Conservation (phyloP, 495 filamentous ascomycete species). For the Trichocladium antarcticum region DNA sequence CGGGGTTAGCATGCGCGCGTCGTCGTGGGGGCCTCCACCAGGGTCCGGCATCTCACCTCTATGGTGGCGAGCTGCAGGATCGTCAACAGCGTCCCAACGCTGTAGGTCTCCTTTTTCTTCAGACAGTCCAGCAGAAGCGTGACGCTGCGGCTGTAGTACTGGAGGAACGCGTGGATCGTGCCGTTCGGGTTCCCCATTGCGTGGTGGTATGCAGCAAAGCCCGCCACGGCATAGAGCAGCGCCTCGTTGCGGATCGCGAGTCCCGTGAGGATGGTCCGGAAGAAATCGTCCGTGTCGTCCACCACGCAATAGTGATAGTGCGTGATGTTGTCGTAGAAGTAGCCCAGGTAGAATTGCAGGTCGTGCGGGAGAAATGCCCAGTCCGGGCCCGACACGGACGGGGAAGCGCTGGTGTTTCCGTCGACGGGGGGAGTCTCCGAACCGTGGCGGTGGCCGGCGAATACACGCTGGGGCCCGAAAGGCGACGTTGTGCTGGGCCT, state of each 20-base stretch:
- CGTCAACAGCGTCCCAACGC: constrained; percentile 66
- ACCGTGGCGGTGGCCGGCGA: constrained; percentile 24
- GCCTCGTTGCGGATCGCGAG: constrained; percentile 69
- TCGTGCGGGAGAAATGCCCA: constrained; percentile 51
- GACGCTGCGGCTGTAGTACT: constrained; percentile 83
- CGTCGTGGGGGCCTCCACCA: background rate
- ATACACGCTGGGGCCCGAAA: constrained; percentile 25
- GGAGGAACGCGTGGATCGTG: constrained; percentile 68
- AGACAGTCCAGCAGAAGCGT: constrained; percentile 61
- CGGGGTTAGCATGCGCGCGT: constrained; percentile 10
- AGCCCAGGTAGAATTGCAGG: constrained; percentile 66
- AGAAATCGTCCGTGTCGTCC: constrained; percentile 54
- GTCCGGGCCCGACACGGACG: constrained; percentile 36
- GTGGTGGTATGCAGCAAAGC: constrained; percentile 80
- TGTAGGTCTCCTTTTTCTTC: constrained; percentile 55
- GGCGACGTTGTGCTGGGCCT: constrained; percentile 36
- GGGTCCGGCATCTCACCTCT: constrained; percentile 50
- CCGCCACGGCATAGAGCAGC: constrained; percentile 79
- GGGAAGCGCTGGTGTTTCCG: constrained; percentile 39
- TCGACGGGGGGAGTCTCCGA: constrained; percentile 45
- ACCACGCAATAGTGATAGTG: constrained; percentile 74
- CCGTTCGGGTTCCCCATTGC: constrained; percentile 56
- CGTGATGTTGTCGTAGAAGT: constrained; percentile 61
- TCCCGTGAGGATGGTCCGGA: constrained; percentile 57
- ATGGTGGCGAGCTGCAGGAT: constrained; percentile 88